A percentile compares a stretch with the other conserved stretches of the same genome.
phyloP scores from a whole-genome alignment of 768 basidiomycete genomes.

The Russula sp. region DNA sequence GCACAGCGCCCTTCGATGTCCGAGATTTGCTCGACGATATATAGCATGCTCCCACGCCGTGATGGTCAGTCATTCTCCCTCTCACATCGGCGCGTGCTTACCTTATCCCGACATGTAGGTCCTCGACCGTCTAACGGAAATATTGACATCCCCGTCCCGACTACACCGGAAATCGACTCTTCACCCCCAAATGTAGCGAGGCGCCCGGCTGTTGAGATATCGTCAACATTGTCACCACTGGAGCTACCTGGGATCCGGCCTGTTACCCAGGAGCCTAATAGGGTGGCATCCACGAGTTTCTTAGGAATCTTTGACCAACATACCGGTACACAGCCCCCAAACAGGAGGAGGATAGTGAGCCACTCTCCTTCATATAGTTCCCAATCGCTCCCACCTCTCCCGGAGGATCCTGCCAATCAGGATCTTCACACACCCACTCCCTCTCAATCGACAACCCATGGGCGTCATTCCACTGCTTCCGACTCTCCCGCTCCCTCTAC shows the following conservation, averaged over 20 bases:
- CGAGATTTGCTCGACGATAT: background rate
- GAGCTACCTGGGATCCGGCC: background rate
- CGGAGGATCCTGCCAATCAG: background rate
- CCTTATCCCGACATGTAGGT: too few relatives aligned
- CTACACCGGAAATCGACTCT: background rate
- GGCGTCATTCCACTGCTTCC: background rate
- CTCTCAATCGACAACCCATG: background rate
- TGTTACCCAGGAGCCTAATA: background rate
- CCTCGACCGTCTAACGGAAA: background rate
- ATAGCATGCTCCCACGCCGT: background rate
- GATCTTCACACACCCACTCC: background rate
- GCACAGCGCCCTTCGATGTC: conserved; percentile 16
- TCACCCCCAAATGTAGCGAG: background rate
- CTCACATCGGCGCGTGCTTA: too few relatives aligned
- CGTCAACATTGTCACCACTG: background rate
- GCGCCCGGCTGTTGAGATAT: background rate
- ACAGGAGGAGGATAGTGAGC: background rate
- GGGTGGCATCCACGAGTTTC: rapidly evolving
- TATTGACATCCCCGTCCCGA: background rate
- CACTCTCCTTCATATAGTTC: background rate
- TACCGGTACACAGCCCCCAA: background rate
- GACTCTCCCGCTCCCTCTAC: background rate
- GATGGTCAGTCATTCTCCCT: background rate
- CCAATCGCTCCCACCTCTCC: conserved; percentile 12
- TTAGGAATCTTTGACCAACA: background rate